Evolutionary conservation across 768 basidiomycete species (phyloP).

Genomic region (Suillus tomentosus): DNA sequence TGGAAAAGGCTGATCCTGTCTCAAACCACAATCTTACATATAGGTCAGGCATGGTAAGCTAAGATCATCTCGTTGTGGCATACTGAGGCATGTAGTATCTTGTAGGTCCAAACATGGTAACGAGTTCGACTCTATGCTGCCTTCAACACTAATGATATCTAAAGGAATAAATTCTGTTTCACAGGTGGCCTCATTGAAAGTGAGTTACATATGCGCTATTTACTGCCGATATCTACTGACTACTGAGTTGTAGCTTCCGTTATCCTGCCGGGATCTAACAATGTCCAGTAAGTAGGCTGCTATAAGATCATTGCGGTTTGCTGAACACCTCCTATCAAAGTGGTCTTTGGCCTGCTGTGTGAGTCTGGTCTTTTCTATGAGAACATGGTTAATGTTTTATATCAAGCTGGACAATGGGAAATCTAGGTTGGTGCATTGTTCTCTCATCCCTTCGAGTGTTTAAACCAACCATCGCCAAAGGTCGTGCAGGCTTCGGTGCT

Average conservation of each 20-base stretch:
- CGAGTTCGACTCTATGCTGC: neutral
- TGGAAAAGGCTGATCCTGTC: conserved; percentile 43
- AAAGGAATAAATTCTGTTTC: conserved; percentile 75
- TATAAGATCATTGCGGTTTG: neutral
- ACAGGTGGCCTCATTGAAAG: conserved; percentile 73
- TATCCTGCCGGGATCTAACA: conserved; percentile 44
- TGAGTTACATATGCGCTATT: conserved; percentile 1
- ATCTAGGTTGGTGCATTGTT: conserved; percentile 31
- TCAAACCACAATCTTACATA: conserved; percentile 51
- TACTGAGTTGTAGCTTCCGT: conserved; percentile 34
- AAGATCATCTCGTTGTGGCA: conserved; percentile 31
- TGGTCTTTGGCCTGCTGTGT: conserved; percentile 53
- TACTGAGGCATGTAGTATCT: conserved; percentile 15
- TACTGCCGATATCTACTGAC: neutral
- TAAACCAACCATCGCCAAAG: conserved; percentile 26
- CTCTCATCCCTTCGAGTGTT: neutral
- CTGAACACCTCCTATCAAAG: conserved; percentile 25
- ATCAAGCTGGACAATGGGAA: conserved; percentile 56
- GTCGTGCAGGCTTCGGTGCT: conserved; percentile 58
- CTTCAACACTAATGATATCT: neutral
- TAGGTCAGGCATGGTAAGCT: conserved; percentile 40
- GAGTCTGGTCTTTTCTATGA: conserved; percentile 14
- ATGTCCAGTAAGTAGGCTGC: conserved; percentile 31
- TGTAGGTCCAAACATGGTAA: conserved; percentile 34
- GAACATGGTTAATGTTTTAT: conserved; percentile 13